phyloP scores from a whole-genome alignment of 2,329 filamentous ascomycete genomes.

The Colletotrichum sp. region DNA sequence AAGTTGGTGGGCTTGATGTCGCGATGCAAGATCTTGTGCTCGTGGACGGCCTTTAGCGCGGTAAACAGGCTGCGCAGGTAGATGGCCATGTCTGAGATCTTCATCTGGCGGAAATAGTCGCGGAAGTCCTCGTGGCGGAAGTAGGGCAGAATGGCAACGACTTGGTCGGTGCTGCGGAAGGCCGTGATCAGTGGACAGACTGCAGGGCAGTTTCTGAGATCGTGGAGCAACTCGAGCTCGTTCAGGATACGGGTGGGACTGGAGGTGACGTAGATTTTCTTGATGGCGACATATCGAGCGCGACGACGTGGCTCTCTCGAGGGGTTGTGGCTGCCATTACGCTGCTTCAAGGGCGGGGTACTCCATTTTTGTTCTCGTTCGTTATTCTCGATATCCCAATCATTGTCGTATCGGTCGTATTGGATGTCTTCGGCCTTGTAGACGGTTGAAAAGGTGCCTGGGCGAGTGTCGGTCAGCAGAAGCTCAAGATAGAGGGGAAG shows the following conservation, averaged over 20 bases:
- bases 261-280: constrained; percentile 99
- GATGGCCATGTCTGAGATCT: constrained; percentile 81
- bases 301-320: constrained; percentile 10
- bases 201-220: constrained; percentile 80
- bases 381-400: constrained; percentile 79
- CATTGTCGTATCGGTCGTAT: constrained; percentile 83
- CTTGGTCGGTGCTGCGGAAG: constrained; percentile 93
- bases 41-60: constrained; percentile 83
- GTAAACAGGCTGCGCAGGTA: constrained; percentile 91
- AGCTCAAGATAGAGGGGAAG: neutral
- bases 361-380: constrained; percentile 65
- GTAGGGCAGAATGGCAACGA: constrained; percentile 92
- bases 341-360: constrained; percentile 66
- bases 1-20: constrained; percentile 99
- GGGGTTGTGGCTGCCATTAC: constrained; percentile 44
- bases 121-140: constrained; percentile 96
- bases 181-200: constrained; percentile 97
- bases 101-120: constrained; percentile 91
- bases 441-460: constrained; percentile 96
- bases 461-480: constrained; percentile 14
- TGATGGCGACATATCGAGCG: constrained; percentile 89
- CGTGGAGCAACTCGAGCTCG: constrained; percentile 91
- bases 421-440: constrained; percentile 96
- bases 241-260: constrained; percentile 93
- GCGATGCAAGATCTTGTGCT: constrained; percentile 84